Evolutionary conservation across 352 stramenopile species (phyloP), one percentile per base, ranked within the genome.

Genomic region (Globisporangium carolinianum): DNA sequence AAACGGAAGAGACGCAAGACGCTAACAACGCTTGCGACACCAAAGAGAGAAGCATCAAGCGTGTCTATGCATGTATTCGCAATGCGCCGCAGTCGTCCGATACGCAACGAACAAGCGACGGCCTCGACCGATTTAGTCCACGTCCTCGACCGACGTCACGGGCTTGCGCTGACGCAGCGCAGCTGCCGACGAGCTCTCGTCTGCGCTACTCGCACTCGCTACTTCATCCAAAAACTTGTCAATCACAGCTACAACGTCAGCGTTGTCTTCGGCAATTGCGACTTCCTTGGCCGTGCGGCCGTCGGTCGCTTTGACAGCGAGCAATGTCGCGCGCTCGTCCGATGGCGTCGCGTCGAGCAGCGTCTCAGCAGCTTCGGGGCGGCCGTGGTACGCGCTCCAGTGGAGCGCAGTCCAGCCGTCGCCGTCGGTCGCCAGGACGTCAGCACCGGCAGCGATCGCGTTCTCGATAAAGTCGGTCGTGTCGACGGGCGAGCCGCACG

Each of bases 331-430:
- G 14, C 68, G 66, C 58, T 79, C 71, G 10, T 52, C 46, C 24
- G 53, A 51, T 42, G 68, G 69, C 35, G 72, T 67, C 32, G 46
- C 64, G 11, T 72, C 69, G 3, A 92, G 61, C 35, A 92, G 67
- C 32, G 76, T 71, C 61, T 89, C 73, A 4, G 82, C 79, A 36
- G 82, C 75, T 61, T 92, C 82, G 5, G 82, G 82, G 57, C 82
- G 79, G 53, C 76, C 82, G 58, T 92, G 82, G 71, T 89, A 92
- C 32, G 82, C 82, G 63, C 78, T 87, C 82, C 82, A 92, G 70
- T 92, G 82, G 66, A 92, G 55, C 56, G 82, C 82, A n/a, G 77
- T 88, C 82, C 82, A 92, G 18, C 82, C 82, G 36, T 92, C 82
- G 46, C 76, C 79, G 52, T 92, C 82, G 57, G 76, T 74, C 15